Evolutionary conservation across 2,329 filamentous ascomycete species (phyloP).

Genomic region (Epichloe sibirici): DNA sequence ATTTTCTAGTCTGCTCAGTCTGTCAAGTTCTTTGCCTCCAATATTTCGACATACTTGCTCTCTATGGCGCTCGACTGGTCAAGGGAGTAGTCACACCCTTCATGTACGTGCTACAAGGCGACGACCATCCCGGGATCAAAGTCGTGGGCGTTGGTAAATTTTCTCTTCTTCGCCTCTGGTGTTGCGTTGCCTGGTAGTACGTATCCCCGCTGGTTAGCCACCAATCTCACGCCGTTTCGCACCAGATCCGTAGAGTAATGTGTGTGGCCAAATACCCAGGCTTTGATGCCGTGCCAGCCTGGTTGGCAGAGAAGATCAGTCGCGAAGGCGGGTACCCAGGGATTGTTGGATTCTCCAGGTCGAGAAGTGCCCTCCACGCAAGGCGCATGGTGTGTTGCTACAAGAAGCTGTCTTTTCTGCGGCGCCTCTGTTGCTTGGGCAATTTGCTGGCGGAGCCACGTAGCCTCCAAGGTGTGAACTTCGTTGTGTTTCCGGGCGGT

Average conservation of each 20-base stretch:
- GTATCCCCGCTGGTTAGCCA: slow-evolving; percentile 35
- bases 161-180: background rate
- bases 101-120: slow-evolving; percentile 1
- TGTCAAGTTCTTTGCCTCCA: no score
- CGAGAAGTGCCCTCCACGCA: no score
- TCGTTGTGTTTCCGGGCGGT: slow-evolving; percentile 35
- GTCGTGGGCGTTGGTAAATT: background rate
- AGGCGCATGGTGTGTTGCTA: slow-evolving; percentile 45
- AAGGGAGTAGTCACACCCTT: no score
- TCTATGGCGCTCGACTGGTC: no score
- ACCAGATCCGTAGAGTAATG: slow-evolving; percentile 29
- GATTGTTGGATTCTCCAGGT: no score
- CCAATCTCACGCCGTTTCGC: slow-evolving; percentile 22
- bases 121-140: slow-evolving; percentile 3
- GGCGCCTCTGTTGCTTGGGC: slow-evolving; percentile 7
- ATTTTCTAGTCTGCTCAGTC: no score
- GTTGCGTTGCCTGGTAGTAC: slow-evolving; percentile 13
- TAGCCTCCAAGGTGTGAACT: slow-evolving; percentile 32
- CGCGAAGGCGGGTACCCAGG: no score
- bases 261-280: slow-evolving; percentile 38
- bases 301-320: slow-evolving; percentile 26
- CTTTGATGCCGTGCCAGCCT: slow-evolving; percentile 21
- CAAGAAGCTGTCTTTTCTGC: slow-evolving; percentile 23
- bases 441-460: slow-evolving; percentile 33
- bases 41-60: no score